Conservation (phyloP, 2,329 filamentous ascomycete species). For the Basipetospora chlamydospora region DNA sequence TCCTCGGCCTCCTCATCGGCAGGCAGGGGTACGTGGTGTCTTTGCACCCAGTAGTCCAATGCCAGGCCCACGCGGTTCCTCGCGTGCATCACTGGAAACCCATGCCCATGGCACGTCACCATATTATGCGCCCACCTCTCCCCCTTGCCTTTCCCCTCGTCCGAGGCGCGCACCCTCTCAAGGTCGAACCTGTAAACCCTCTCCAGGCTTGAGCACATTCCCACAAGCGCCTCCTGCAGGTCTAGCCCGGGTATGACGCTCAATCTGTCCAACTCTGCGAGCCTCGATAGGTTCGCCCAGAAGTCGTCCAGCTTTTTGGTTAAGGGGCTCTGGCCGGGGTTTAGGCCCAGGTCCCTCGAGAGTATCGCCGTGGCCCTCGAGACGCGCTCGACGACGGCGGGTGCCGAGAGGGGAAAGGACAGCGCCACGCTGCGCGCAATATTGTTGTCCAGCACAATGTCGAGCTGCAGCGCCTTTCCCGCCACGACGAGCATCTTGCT, state of each 20-base stretch:
- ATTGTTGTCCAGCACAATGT: slow-evolving; percentile 47
- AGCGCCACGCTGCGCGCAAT: slow-evolving; percentile 49
- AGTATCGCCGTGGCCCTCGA: slow-evolving; percentile 52
- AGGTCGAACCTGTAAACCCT: slow-evolving; percentile 60
- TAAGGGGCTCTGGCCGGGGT: slow-evolving; percentile 44
- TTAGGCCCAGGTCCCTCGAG: slow-evolving; percentile 46
- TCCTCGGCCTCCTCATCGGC: slow-evolving; percentile 22
- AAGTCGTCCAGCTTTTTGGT: slow-evolving; percentile 60
- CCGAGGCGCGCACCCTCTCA: slow-evolving; percentile 36
- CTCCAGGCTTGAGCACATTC: slow-evolving; percentile 55
- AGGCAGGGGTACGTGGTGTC: slow-evolving; percentile 31
- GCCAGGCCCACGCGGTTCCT: slow-evolving; percentile 52
- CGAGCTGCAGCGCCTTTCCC: slow-evolving; percentile 43
- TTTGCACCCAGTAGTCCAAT: slow-evolving; percentile 65
- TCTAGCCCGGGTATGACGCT: slow-evolving; percentile 55
- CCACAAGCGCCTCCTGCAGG: slow-evolving; percentile 63
- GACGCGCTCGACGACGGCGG: slow-evolving; percentile 43
- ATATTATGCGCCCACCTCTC: slow-evolving; percentile 37
- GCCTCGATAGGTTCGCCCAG: slow-evolving; percentile 52
- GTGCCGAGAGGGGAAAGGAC: slow-evolving; percentile 44
- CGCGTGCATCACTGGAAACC: slow-evolving; percentile 56
- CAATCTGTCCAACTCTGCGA: slow-evolving; percentile 57
- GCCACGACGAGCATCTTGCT: slow-evolving; percentile 45
- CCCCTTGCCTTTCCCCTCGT: slow-evolving; percentile 26
- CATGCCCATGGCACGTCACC: slow-evolving; percentile 56